Evolutionary conservation across 2,329 filamentous ascomycete genomes (phyloP), one percentile per base, ranked within the genome.

Genomic region (Paraconiothyrium sp.): DNA sequence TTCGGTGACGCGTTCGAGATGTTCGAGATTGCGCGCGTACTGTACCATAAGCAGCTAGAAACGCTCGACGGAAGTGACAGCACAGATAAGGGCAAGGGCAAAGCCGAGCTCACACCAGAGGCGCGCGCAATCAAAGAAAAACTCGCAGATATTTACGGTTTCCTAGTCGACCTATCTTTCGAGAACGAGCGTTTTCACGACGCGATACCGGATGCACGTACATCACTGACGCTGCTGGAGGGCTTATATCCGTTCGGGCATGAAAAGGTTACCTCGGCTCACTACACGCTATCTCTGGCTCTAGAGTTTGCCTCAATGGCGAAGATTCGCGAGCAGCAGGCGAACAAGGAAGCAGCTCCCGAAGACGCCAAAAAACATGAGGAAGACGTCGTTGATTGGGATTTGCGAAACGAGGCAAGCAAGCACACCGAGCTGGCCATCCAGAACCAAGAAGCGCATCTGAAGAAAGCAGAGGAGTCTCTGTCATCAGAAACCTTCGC

Each of bases 241-340:
- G 86, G 91, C 54, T 85, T 98, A 2, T 93, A 92, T 75, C 86
- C 92, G 0, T 85, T 90, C 54, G 92, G 96, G 64, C 93, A 92
- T 14, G 91, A 93, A 70, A 86, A 96, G 55, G 86, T 98, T 59
- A 94, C 95, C 46, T 95, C 99, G 82, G 94, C 92, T 16, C 93
- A 99, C 82, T 99, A 92, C 84, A 98, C 97, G 81, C 89, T 99
- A 30, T 97, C 94, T 0, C 87, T 99, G 16, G 95, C 95, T 0
- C 86, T 99, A 32, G 95, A 99, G 76, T 98, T 98, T 70, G 92
- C 92, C 4, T 95, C 93, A 0, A 88, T 95, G 49, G 92, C 89
- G 6, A 85, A 84, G 20, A 84, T 86, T 1, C 80, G 84, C 13
- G 86, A 86, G 16, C 84, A 86, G 48, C 80, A 83, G 57, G 78